phyloP scores from a whole-genome alignment of 2,329 filamentous ascomycete genomes.

The Epichloe coenophiala region DNA sequence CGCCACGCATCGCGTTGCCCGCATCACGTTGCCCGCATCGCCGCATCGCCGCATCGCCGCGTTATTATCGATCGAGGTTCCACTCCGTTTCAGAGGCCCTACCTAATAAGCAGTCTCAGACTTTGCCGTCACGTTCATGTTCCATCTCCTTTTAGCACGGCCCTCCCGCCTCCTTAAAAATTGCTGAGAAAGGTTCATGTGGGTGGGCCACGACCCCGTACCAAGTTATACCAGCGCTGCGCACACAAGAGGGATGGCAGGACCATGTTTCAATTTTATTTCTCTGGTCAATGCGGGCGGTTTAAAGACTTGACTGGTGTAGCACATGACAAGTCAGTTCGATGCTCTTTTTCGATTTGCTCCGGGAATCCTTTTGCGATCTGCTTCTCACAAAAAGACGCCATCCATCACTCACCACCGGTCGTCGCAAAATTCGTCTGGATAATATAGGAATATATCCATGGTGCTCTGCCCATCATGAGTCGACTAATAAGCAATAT shows the following conservation, averaged over 20 bases:
- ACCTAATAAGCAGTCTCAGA: constrained; percentile 1
- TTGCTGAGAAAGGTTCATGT: not conserved
- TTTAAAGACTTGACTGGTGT: not conserved
- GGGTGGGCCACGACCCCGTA: constrained; percentile 1
- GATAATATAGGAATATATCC: not conserved
- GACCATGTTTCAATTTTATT: not conserved
- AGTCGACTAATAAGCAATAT: constrained; percentile 5
- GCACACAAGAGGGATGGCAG: not conserved
- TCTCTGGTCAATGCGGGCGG: not conserved
- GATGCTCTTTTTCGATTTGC: not conserved
- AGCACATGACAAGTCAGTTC: not conserved
- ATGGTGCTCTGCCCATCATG: constrained; percentile 6
- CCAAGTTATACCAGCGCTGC: not conserved
- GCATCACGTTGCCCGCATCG: too few relatives aligned
- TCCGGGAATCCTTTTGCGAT: not conserved
- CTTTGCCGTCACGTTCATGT: not conserved
- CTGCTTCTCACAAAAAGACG: not conserved
- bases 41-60: too few relatives aligned
- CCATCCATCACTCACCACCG: not conserved
- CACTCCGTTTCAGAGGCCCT: constrained; percentile 1
- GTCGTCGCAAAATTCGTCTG: not conserved
- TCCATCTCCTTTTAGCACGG: constrained; percentile 1
- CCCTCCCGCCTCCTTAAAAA: constrained; percentile 1
- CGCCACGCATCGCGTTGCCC: not conserved
- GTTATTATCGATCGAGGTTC: not conserved